A percentile compares a stretch with the other conserved stretches of the same genome.
Conservation (phyloP, 2,329 filamentous ascomycete genomes). For the Penicillium crustosum region DNA sequence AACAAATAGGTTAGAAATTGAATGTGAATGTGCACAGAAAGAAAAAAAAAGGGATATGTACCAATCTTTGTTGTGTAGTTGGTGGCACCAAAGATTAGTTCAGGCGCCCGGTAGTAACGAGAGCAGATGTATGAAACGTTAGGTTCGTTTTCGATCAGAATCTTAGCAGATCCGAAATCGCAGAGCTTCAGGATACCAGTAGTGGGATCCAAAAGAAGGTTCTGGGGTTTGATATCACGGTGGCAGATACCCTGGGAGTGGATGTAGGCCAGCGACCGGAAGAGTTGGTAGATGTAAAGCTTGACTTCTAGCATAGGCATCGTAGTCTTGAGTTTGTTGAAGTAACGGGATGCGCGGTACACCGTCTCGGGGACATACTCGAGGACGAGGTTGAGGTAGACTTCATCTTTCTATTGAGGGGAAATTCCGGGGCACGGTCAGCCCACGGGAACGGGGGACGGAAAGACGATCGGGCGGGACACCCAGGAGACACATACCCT, state of each 20-base stretch:
- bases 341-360: conserved; percentile 95
- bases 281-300: conserved; percentile 99
- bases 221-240: conserved; percentile 98
- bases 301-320: conserved; percentile 99
- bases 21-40: neutral
- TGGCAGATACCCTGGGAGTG: conserved; percentile 99
- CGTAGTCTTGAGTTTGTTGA: conserved; percentile 99
- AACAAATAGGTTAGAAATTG: neutral
- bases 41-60: conserved; percentile 50
- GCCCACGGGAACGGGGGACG: conserved; percentile 6
- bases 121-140: conserved; percentile 99
- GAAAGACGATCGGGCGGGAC: neutral
- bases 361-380: conserved; percentile 98
- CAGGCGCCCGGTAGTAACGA: conserved; percentile 94
- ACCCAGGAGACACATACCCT: conserved; percentile 62
- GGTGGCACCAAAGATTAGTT: conserved; percentile 96
- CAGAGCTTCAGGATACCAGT: conserved; percentile 94
- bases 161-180: conserved; percentile 98
- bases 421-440: conserved; percentile 1
- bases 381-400: conserved; percentile 96
- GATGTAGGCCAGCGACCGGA: conserved; percentile 96
- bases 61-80: conserved; percentile 99
- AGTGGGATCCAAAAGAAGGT: conserved; percentile 86
- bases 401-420: conserved; percentile 78
- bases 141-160: conserved; percentile 95